These are phyloP conservation scores for Anastatica hierochuntica DNA, from an alignment of 345 rosid genomes.

Conservation along the genomic window DNA sequence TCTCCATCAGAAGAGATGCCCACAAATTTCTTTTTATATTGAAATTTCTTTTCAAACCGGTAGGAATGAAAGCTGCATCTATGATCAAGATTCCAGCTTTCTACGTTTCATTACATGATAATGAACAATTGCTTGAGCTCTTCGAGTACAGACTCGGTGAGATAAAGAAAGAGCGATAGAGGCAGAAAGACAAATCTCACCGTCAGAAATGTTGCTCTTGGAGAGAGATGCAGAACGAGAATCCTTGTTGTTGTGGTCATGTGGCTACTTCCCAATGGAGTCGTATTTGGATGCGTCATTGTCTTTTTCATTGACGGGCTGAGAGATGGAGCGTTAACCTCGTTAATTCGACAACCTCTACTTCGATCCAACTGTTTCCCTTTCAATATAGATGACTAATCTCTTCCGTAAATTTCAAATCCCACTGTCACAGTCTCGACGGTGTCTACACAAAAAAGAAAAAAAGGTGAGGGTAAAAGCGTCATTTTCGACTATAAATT, in stretches of 20 bases:
- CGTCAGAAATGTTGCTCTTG: conserved; percentile 48
- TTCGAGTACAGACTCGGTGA: background rate
- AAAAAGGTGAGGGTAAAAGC: no score
- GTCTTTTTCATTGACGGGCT: conserved; percentile 43
- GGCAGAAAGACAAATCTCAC: conserved; percentile 29
- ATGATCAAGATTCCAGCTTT: no score
- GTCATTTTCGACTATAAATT: no score
- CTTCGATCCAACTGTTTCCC: conserved; percentile 44
- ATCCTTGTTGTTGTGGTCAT: background rate
- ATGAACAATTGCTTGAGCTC: no score
- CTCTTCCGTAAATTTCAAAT: background rate
- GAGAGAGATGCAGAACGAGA: conserved; percentile 27
- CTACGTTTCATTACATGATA: no score
- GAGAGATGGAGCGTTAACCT: conserved; percentile 35
- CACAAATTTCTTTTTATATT: no score
- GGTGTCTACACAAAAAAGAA: no score
- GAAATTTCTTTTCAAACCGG: no score
- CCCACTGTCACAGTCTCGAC: background rate
- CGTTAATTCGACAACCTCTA: conserved; percentile 53
- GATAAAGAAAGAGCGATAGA: no score
- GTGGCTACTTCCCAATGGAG: background rate
- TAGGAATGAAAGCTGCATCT: no score
- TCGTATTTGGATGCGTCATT: background rate
- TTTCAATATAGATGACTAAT: conserved; percentile 12
- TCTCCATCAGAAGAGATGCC: conserved; percentile 39